phyloP scores from a whole-genome alignment of 2,329 filamentous ascomycete species.

The Fusarium verrucosum region DNA sequence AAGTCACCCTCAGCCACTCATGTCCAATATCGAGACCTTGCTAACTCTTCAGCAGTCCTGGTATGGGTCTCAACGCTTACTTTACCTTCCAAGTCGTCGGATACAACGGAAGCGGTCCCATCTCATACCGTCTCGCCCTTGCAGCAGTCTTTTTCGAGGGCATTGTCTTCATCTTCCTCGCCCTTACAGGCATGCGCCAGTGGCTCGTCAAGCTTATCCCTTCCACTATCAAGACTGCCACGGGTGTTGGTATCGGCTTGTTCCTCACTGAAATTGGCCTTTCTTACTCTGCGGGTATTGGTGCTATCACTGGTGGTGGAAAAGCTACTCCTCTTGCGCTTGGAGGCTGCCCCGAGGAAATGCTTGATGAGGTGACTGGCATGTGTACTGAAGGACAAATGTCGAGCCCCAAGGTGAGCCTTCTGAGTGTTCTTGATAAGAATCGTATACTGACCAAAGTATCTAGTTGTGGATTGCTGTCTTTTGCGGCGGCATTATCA shows the following conservation, averaged over 20 bases:
- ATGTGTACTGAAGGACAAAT: slow-evolving; percentile 71
- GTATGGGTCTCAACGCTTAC: slow-evolving; percentile 74
- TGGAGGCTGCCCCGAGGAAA: slow-evolving; percentile 73
- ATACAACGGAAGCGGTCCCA: slow-evolving; percentile 63
- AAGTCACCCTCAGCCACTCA: slow-evolving; percentile 7
- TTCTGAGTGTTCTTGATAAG: rapidly evolving
- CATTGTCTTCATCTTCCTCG: slow-evolving; percentile 70
- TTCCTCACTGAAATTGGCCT: slow-evolving; percentile 72
- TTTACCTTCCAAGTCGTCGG: slow-evolving; percentile 75
- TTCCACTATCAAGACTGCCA: slow-evolving; percentile 71
- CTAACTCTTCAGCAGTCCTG: slow-evolving; percentile 58
- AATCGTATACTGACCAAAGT: slow-evolving; percentile 1
- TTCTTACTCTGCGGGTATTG: slow-evolving; percentile 84
- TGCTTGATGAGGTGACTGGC: slow-evolving; percentile 57
- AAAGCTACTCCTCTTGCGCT: slow-evolving; percentile 76
- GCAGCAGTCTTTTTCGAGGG: slow-evolving; percentile 73
- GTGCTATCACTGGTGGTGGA: slow-evolving; percentile 76
- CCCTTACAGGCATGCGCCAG: slow-evolving; percentile 74
- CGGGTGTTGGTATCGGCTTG: slow-evolving; percentile 71
- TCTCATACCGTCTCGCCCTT: slow-evolving; percentile 68
- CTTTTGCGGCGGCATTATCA: slow-evolving; percentile 80
- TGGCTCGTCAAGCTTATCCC: slow-evolving; percentile 75
- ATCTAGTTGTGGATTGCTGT: slow-evolving; percentile 91
- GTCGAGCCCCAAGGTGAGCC: slow-evolving; percentile 74
- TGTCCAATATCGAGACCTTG: not conserved